phyloP scores from a whole-genome alignment of 495 filamentous ascomycete species.

The Cairneyella variabilis region DNA sequence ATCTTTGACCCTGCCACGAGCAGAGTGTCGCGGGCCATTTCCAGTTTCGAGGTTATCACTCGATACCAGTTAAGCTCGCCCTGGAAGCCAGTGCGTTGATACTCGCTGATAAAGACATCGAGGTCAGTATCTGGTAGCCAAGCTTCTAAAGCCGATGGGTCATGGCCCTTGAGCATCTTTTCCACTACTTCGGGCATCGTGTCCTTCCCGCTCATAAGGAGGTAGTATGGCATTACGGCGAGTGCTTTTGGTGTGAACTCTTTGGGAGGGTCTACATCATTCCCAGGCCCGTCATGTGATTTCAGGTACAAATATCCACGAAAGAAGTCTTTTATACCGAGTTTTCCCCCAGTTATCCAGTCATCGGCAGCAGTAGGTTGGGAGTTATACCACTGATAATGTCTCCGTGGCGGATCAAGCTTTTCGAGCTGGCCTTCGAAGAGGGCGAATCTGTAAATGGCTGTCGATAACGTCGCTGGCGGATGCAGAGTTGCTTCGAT shows the following conservation, averaged over 20 bases:
- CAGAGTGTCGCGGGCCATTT: background rate
- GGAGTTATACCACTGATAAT: slow-evolving; percentile 4
- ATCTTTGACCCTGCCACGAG: slow-evolving; percentile 2
- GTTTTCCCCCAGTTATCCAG: background rate
- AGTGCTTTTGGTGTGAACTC: background rate
- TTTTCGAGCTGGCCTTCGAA: slow-evolving; percentile 1
- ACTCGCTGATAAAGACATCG: slow-evolving; percentile 1
- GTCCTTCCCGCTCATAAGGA: background rate
- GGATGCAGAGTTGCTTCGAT: background rate
- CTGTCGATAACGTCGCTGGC: background rate
- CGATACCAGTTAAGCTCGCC: slow-evolving; percentile 15
- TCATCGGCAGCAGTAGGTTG: slow-evolving; percentile 1
- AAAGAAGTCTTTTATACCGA: background rate
- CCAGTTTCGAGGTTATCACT: background rate
- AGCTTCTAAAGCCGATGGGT: background rate
- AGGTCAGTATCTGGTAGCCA: slow-evolving; percentile 7
- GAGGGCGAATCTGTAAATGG: background rate
- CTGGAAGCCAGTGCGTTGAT: slow-evolving; percentile 3
- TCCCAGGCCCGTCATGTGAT: slow-evolving; percentile 8
- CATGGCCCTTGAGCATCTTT: background rate
- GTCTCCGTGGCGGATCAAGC: slow-evolving; percentile 4
- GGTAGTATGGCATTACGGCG: background rate
- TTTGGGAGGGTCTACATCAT: background rate
- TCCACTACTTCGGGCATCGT: slow-evolving; percentile 6
- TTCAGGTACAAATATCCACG: slow-evolving; percentile 10